Evolutionary conservation across 1,284 basidiomycete genomes (phyloP), one percentile per base, ranked within the genome.

Genomic region (Tylopilus orsonianus): DNA sequence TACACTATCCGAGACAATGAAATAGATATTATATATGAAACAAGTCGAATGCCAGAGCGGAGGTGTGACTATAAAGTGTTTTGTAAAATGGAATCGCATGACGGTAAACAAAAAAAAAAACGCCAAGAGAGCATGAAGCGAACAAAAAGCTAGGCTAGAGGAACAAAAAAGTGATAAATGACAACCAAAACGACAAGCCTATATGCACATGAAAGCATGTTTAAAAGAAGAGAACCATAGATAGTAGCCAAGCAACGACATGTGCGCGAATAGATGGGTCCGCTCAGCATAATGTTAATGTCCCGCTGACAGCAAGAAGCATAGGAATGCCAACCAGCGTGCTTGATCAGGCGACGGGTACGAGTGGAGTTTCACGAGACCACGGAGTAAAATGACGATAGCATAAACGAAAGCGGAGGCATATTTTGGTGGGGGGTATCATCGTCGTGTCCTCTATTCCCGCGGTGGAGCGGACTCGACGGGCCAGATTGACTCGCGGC

Each of bases 21-120:
- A 37, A 53, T 65, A 65, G 56, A 58, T 66, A 68, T 68, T 64
- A 68, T 64, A 63, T 67, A 65, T 43, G 52, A 44, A 58, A 39
- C 39, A 37, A 41, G 32, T 36, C 27, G 41, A 62, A 63, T 58
- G 61, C 50, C 34, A 46, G 47, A 53, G 55, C 36, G 46, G 38
- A 33, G 44, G 60, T 52, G 48, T 44, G 44, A 55, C 45, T 59
- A 62, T 54, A 50, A 56, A 49, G 33, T 29, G 55, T 47, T 44
- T 61, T 43, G 41, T 62, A 56, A 41, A 52, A 55, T 44, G 22
- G 37, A 44, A 47, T 48, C 48, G 44, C 56, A 61, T 48, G 44
- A 41, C 26, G 44, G 49, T 44, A 38, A 26, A 61, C 29, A 43
- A 48, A 49, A 41, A 48, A 42, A 26, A 22, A 43, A 41, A 20